phyloP scores from a whole-genome alignment of 2,329 filamentous ascomycete genomes.

The Penicillium griseofulvum region DNA sequence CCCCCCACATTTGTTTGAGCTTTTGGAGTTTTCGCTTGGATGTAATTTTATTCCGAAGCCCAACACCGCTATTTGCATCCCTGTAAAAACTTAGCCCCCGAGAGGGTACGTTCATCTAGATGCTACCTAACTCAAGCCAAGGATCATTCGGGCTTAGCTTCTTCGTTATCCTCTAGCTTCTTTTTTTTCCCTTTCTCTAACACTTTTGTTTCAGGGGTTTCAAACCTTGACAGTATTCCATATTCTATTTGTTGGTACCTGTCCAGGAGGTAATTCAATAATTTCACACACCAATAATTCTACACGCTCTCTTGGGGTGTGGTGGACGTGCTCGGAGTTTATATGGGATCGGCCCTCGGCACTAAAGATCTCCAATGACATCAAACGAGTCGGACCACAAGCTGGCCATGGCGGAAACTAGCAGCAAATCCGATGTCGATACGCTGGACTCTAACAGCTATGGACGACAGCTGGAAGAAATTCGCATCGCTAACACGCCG shows the following conservation, averaged over 20 bases:
- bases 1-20: conserved; percentile 1
- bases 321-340: background rate
- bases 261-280: background rate
- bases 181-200: background rate
- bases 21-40: background rate
- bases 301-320: background rate
- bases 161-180: background rate
- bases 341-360: background rate
- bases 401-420: conserved; percentile 10
- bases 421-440: conserved; percentile 28
- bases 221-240: background rate
- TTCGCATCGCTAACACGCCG: conserved; percentile 32
- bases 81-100: background rate
- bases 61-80: background rate
- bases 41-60: background rate
- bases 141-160: conserved; percentile 3
- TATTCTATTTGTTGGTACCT: background rate
- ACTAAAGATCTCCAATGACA: background rate
- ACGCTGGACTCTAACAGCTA: conserved; percentile 26
- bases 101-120: background rate
- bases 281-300: background rate
- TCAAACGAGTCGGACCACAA: conserved; percentile 21
- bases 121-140: conserved; percentile 3
- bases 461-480: conserved; percentile 31
- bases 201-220: background rate